Evolutionary conservation across 2,329 filamentous ascomycete species (phyloP).

Genomic region (Paraphaeosphaeria minitans): DNA sequence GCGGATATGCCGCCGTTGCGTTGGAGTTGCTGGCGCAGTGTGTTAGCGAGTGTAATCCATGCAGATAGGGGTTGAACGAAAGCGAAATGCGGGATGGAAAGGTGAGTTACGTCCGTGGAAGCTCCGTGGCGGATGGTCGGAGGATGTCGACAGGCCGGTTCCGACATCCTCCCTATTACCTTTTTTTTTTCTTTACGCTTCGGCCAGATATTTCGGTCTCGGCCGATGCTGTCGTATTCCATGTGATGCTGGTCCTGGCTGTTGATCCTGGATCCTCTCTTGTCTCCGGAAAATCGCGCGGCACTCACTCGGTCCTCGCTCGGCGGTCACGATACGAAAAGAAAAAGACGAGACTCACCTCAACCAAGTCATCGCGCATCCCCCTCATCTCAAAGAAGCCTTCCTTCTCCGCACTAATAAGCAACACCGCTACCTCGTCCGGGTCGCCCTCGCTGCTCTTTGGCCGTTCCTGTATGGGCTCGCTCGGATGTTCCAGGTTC

Average conservation of each 20-base stretch:
- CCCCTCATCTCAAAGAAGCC: constrained; percentile 87
- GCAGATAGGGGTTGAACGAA: neutral
- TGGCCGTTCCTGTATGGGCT: constrained; percentile 49
- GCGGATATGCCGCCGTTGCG: constrained; percentile 75
- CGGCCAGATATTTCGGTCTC: neutral
- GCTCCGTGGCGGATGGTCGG: neutral
- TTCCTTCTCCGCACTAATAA: constrained; percentile 92
- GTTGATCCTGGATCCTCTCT: neutral
- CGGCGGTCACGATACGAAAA: neutral
- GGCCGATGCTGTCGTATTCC: neutral
- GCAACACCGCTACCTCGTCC: constrained; percentile 82
- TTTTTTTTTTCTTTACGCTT: neutral
- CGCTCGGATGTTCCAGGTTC: constrained; percentile 60
- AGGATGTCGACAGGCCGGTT: neutral
- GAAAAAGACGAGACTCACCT: constrained; percentile 48
- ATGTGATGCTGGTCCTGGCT: neutral
- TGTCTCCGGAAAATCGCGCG: neutral
- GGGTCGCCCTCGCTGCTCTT: constrained; percentile 52
- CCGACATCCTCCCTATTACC: neutral
- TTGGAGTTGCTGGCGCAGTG: constrained; percentile 64
- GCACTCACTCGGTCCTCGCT: neutral
- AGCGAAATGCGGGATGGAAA: no score
- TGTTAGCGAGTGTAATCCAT: neutral
- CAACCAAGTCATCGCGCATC: constrained; percentile 66
- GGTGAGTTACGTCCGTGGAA: neutral